Conservation (phyloP, 768 basidiomycete species). For the Russula abietina region DNA sequence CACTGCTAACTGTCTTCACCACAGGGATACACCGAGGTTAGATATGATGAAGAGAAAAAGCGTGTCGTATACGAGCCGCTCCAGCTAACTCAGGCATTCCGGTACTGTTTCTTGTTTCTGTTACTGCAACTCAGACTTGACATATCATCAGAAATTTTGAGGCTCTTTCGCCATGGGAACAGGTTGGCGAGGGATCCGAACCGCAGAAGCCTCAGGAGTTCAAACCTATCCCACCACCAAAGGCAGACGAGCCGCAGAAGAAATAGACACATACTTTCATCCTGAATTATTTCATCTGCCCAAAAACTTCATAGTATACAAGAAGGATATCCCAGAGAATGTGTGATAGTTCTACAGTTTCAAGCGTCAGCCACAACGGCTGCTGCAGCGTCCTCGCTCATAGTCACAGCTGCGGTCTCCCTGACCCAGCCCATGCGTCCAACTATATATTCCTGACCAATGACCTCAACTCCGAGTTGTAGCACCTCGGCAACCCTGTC, state of each 20-base stretch:
- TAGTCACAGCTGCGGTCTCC: slow-evolving; percentile 17
- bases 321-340: neutral
- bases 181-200: slow-evolving; percentile 65
- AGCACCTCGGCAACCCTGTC: slow-evolving; percentile 86
- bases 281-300: slow-evolving; percentile 12
- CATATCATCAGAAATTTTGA: slow-evolving; percentile 74
- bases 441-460: slow-evolving; percentile 89
- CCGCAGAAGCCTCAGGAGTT: slow-evolving; percentile 60
- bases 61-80: slow-evolving; percentile 97
- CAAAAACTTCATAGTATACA: slow-evolving; percentile 3
- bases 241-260: slow-evolving; percentile 70
- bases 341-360: neutral
- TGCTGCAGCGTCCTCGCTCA: slow-evolving; percentile 1
- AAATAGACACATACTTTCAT: slow-evolving; percentile 43
- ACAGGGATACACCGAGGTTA: slow-evolving; percentile 96
- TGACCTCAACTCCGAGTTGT: slow-evolving; percentile 76
- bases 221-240: slow-evolving; percentile 68
- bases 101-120: slow-evolving; percentile 44
- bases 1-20: slow-evolving; percentile 5
- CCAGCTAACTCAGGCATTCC: slow-evolving; percentile 96
- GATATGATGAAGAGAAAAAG: slow-evolving; percentile 97
- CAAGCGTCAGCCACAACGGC: slow-evolving; percentile 10
- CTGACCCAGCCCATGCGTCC: slow-evolving; percentile 77
- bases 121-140: neutral
- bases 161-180: slow-evolving; percentile 91